phyloP scores from a whole-genome alignment of 1,284 basidiomycete species.

The Meira miltonrushii region DNA sequence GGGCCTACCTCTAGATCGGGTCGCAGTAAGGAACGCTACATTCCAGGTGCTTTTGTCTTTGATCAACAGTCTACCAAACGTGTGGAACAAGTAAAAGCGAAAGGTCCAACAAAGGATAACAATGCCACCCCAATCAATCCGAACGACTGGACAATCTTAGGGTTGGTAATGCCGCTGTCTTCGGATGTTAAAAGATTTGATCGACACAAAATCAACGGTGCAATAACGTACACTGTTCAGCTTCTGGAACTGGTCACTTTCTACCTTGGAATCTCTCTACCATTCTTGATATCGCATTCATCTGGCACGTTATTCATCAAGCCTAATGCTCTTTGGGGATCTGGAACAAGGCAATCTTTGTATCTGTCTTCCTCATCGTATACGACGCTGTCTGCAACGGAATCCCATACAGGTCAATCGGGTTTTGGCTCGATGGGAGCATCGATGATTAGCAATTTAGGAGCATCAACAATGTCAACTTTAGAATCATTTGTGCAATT shows the following conservation, averaged over 20 bases:
- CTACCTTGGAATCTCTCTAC: slow-evolving; percentile 34
- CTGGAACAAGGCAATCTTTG: slow-evolving; percentile 23
- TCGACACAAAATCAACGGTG: slow-evolving; percentile 33
- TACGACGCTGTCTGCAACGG: slow-evolving; percentile 15
- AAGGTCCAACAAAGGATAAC: neutral
- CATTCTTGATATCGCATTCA: slow-evolving; percentile 26
- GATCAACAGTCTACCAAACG: neutral
- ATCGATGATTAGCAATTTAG: slow-evolving; percentile 32
- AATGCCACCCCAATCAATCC: neutral
- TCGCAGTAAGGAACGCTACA: slow-evolving; percentile 28
- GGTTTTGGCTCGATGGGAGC: slow-evolving; percentile 19
- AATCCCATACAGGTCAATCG: too few species aligned
- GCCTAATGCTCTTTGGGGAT: slow-evolving; percentile 34
- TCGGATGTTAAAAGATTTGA: slow-evolving; percentile 30
- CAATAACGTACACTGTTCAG: slow-evolving; percentile 26
- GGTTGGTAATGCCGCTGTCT: slow-evolving; percentile 26
- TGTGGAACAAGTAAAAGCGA: neutral
- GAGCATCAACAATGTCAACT: slow-evolving; percentile 23
- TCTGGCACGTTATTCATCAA: slow-evolving; percentile 22
- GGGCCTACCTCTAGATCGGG: slow-evolving; percentile 11
- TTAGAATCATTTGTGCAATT: slow-evolving; percentile 13
- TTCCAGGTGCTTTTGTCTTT: slow-evolving; percentile 24
- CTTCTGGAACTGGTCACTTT: slow-evolving; percentile 27
- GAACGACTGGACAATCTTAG: slow-evolving; percentile 29
- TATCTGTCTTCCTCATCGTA: slow-evolving; percentile 28